Conservation (phyloP, 2,329 filamentous ascomycete species). For the Fusarium annulatum region DNA sequence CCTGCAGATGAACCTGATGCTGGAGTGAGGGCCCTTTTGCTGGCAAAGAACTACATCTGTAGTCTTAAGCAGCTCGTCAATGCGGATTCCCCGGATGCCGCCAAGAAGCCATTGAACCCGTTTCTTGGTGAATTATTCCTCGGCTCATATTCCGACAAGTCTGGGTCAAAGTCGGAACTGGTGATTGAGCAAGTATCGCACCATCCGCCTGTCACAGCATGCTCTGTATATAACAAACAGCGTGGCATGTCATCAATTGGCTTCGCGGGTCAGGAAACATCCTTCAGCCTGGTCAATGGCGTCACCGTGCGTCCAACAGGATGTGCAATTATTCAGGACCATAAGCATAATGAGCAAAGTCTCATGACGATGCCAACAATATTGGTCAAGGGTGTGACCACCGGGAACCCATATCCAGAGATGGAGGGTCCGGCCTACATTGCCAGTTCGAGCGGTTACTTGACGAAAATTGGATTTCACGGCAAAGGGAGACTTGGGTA, state of each 20-base stretch:
- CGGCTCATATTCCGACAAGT: slow-evolving; percentile 50
- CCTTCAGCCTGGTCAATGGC: slow-evolving; percentile 14
- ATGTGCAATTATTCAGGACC: slow-evolving; percentile 13
- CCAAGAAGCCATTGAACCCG: slow-evolving; percentile 63
- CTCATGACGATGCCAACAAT: slow-evolving; percentile 27
- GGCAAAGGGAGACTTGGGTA: slow-evolving; percentile 6
- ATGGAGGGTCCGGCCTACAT: slow-evolving; percentile 15
- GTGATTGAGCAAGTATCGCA: slow-evolving; percentile 61
- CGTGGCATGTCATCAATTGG: slow-evolving; percentile 18
- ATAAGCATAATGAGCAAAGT: slow-evolving; percentile 10
- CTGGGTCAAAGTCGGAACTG: slow-evolving; percentile 47
- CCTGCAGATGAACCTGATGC: slow-evolving; percentile 19
- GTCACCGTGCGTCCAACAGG: slow-evolving; percentile 14
- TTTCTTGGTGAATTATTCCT: slow-evolving; percentile 64
- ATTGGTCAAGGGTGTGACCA: slow-evolving; percentile 11
- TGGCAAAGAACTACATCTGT: slow-evolving; percentile 19
- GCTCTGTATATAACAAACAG: slow-evolving; percentile 18
- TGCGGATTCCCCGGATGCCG: slow-evolving; percentile 4
- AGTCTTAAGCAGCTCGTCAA: slow-evolving; percentile 18
- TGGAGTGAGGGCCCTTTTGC: slow-evolving; percentile 5
- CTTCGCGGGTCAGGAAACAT: slow-evolving; percentile 18
- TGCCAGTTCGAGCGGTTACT: slow-evolving; percentile 11
- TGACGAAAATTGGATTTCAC: slow-evolving; percentile 16
- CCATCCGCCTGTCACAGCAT: slow-evolving; percentile 63
- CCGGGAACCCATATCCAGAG: slow-evolving; percentile 15